Base-by-base conservation (phyloP, 2,329 filamentous ascomycete species). In the Cytospora schulzeri region DNA sequence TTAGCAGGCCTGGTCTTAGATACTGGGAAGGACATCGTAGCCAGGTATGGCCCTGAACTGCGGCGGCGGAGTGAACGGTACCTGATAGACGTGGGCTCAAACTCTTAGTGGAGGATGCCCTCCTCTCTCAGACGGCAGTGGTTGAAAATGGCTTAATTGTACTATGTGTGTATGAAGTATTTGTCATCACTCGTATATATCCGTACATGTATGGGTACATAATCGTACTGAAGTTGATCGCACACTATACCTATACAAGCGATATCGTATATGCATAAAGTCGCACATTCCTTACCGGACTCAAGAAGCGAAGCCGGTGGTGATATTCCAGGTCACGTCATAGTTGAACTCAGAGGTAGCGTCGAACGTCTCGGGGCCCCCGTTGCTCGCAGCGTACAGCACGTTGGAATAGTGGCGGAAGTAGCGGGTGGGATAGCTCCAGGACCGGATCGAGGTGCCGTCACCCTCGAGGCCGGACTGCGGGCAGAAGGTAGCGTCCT, bases 401-500 rank as follows among this genome's bases (percentile, higher is more conserved):
- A 77, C 68, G 53, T 76, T 85, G 29, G 48, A 29, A 57, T 64
- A 69, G 70, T 88, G 85, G 26, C 87, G 80, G 70, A 87, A 76
- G 64, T 78, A 88, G 53, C 85, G 79, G 0, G 85, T 87, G 0
- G 87, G 86, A 69, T 86, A 87, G 52, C 77, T 80, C 86, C 86
- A 89, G 1, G 85, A 77, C 5, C 83, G 78, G 35, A 89, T 77
- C 0, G 85, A 80, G 67, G 66, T 81, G 8, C 83, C 85, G 52
- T 78, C 71, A 5, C 83, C 82, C 67, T 73, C 83, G 26, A 89
- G 74, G 0, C 81, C 82, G 0, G 78, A 64, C 71, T 83, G 78
- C 0, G 84, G 77, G 70, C 87, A 89, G 74, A 89, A 89, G 0
- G 87, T 89, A 9, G 86, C 85, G 56, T 89, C 86, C 68, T 89